Evolutionary conservation across 2,329 filamentous ascomycete species (phyloP).

Genomic region (Exserohilum rostratum): DNA sequence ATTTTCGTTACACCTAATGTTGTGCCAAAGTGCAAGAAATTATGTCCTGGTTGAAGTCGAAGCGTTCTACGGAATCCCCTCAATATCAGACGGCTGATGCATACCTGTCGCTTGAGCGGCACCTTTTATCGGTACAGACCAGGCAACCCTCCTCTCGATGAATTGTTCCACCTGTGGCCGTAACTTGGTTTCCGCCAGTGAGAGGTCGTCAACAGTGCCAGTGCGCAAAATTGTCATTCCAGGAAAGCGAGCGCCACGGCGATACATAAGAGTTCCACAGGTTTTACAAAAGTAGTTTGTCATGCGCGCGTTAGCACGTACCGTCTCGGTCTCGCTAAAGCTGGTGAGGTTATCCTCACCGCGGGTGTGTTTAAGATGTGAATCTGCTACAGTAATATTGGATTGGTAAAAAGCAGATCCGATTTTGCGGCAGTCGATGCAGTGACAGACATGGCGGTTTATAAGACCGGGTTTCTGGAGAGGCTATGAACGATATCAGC

Average conservation of each 20-base stretch:
- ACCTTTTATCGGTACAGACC: conserved; percentile 37
- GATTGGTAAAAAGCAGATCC: conserved; percentile 12
- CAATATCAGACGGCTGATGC: neutral
- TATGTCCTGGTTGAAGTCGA: too few relatives aligned
- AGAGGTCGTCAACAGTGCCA: conserved; percentile 68
- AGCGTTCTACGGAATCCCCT: neutral
- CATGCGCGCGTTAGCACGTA: conserved; percentile 51
- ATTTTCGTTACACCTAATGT: too few relatives aligned
- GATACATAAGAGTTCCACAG: conserved; percentile 68
- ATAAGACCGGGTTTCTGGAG: conserved; percentile 47
- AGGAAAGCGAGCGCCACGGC: conserved; percentile 54
- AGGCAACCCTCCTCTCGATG: conserved; percentile 58
- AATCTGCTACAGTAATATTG: neutral
- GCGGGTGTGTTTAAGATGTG: neutral
- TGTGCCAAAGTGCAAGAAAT: too few relatives aligned
- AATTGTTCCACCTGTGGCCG: conserved; percentile 62
- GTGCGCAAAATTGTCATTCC: conserved; percentile 58
- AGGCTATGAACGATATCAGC: neutral
- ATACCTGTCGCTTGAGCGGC: neutral
- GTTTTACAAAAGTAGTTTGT: conserved; percentile 66
- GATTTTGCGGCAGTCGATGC: conserved; percentile 59
- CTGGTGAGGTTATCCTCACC: neutral
- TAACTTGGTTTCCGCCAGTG: conserved; percentile 62
- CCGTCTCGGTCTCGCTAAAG: neutral
- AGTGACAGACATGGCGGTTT: conserved; percentile 65